Evolutionary conservation across 768 basidiomycete species (phyloP).

Genomic region (Leccinum variicolor): DNA sequence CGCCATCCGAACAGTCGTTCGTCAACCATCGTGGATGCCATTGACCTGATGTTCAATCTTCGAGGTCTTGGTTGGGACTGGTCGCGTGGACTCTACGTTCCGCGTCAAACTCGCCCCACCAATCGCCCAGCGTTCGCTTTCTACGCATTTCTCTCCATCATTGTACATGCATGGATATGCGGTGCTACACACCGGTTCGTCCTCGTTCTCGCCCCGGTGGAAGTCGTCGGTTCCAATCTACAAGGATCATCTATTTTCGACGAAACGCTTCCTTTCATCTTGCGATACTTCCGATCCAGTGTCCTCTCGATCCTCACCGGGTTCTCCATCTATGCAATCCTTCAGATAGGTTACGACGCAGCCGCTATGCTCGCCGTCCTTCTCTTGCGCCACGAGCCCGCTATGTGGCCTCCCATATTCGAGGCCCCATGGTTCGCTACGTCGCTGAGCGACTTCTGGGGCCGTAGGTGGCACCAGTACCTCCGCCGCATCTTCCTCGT

Average conservation of each 20-base stretch:
- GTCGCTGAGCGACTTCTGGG: constrained; percentile 38
- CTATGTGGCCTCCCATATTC: constrained; percentile 33
- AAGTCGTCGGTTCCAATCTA: constrained; percentile 17
- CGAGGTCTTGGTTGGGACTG: constrained; percentile 67
- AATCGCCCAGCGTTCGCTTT: constrained; percentile 37
- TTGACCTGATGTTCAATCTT: constrained; percentile 48
- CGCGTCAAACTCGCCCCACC: constrained; percentile 38
- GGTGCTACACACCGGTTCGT: constrained; percentile 46
- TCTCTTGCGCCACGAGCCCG: constrained; percentile 28
- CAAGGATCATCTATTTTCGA: constrained; percentile 33
- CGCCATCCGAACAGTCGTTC: constrained; percentile 1
- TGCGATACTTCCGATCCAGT: constrained; percentile 37
- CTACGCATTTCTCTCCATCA: constrained; percentile 31
- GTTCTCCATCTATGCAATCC: constrained; percentile 40
- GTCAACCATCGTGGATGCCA: constrained; percentile 33
- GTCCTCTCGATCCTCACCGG: constrained; percentile 42
- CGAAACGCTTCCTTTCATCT: constrained; percentile 24
- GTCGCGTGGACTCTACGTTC: constrained; percentile 34
- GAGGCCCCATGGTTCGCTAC: constrained; percentile 34
- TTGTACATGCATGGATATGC: constrained; percentile 37
- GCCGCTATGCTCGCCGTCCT: constrained; percentile 21
- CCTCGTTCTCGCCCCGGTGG: constrained; percentile 44
- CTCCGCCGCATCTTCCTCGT: constrained; percentile 31
- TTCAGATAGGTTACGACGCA: constrained; percentile 36
- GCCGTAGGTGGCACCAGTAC: constrained; percentile 36